Conservation (phyloP, 2,329 filamentous ascomycete species). For the Ophiostoma piceae region DNA sequence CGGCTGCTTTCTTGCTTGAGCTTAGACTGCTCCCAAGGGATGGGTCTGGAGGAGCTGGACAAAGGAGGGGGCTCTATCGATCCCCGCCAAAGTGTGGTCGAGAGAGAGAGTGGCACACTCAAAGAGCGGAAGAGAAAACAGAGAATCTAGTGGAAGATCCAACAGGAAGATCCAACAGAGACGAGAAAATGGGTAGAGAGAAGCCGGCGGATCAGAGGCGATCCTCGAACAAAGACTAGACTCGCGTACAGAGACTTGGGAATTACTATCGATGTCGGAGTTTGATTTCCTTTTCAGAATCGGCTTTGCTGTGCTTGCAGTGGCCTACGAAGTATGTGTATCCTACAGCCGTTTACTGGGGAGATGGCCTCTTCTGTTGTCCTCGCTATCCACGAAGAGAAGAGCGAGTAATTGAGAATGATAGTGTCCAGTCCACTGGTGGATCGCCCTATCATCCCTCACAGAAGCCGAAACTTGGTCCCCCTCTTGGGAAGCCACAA, state of each 20-base stretch:
- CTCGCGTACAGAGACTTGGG: background rate
- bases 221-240: background rate
- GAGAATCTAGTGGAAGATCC: background rate
- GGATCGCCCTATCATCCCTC: slow-evolving; percentile 2
- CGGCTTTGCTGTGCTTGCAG: background rate
- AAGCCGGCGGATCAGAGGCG: background rate
- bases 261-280: background rate
- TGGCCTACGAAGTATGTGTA: too few species aligned
- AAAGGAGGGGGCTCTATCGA: slow-evolving; percentile 1
- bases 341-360: background rate
- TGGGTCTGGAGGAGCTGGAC: background rate
- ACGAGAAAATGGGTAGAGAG: background rate
- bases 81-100: background rate
- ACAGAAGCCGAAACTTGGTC: slow-evolving; percentile 1
- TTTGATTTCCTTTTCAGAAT: background rate
- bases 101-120: background rate
- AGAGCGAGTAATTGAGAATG: background rate
- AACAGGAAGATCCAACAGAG: background rate
- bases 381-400: background rate
- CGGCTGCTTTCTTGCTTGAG: slow-evolving; percentile 16
- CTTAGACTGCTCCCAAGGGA: slow-evolving; percentile 12
- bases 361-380: too few species aligned
- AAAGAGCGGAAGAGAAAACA: background rate
- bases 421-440: background rate
- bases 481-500: slow-evolving; percentile 6